phyloP scores from a whole-genome alignment of 2,329 filamentous ascomycete genomes.

The Apiospora aurea region DNA sequence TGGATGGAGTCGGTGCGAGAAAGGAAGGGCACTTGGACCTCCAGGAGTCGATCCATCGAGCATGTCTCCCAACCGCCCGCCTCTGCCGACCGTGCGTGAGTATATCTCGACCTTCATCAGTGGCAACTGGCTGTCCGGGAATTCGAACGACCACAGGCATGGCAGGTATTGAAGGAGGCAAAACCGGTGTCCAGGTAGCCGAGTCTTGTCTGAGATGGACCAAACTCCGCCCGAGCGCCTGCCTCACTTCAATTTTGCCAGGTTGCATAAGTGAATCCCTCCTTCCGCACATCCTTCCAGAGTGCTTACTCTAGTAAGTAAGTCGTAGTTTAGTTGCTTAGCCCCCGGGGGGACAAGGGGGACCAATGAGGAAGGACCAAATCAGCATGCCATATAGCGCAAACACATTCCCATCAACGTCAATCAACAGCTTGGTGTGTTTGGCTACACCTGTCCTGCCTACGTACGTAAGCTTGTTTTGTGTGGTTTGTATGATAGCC shows the following conservation, averaged over 20 bases:
- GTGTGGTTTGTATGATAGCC: not conserved
- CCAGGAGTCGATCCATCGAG: conserved; percentile 3
- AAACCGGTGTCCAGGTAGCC: conserved; percentile 1
- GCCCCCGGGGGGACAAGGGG: too few species aligned
- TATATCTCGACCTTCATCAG: not conserved
- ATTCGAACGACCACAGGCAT: not conserved
- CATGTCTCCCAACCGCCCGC: not conserved
- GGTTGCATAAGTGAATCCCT: not conserved
- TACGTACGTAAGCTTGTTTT: not conserved
- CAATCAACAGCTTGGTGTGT: not conserved
- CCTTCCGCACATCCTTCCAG: not conserved
- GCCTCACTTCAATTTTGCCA: not conserved
- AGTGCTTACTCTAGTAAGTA: not conserved
- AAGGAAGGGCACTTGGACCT: conserved; percentile 4
- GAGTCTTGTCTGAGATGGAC: not conserved
- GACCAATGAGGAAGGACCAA: too few species aligned
- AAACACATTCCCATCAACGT: not conserved
- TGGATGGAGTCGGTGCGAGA: not conserved
- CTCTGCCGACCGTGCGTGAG: not conserved
- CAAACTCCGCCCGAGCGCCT: conserved; percentile 12
- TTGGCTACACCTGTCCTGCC: too few species aligned
- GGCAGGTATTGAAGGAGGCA: not conserved
- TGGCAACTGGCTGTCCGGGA: not conserved
- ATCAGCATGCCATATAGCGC: not conserved
- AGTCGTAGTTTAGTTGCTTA: not conserved